A percentile compares a stretch with the other conserved stretches of the same genome.
Conservation (phyloP, 1,284 basidiomycete genomes). For the Trichosporon faecale region DNA sequence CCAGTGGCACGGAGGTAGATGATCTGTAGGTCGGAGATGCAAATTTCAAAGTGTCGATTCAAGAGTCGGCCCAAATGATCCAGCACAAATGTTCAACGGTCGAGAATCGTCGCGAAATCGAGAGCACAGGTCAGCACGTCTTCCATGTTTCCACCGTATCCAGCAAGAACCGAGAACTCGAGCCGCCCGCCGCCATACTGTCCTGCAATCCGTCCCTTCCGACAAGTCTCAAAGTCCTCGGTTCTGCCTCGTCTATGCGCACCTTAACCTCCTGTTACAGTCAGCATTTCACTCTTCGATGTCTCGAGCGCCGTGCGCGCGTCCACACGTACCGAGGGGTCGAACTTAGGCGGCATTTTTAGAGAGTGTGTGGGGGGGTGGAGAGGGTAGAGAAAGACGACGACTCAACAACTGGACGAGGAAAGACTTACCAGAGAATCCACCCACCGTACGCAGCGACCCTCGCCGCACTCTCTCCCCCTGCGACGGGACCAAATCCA, state of each 20-base stretch:
- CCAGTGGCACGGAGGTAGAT: slow-evolving; percentile 99
- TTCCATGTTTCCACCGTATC: neutral
- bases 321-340: slow-evolving; percentile 50
- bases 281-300: neutral
- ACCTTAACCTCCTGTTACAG: slow-evolving; percentile 22
- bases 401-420: slow-evolving; percentile 1
- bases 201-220: neutral
- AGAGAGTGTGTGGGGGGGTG: slow-evolving; percentile 12
- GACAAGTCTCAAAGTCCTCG: neutral
- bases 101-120: neutral
- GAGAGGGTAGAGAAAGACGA: slow-evolving; percentile 12
- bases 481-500: neutral
- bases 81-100: neutral
- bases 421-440: slow-evolving; percentile 10
- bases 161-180: neutral
- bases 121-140: slow-evolving; percentile 17
- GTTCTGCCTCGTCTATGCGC: slow-evolving; percentile 8
- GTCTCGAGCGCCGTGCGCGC: slow-evolving; percentile 28
- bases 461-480: neutral
- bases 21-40: slow-evolving; percentile 56
- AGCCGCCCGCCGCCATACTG: neutral
- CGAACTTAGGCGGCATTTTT: slow-evolving; percentile 53
- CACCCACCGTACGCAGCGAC: slow-evolving; percentile 5
- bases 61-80: neutral
- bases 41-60: neutral